These are phyloP conservation scores for Fusarium hainanense DNA, from an alignment of 2,329 filamentous ascomycete genomes.

Conservation along the genomic window DNA sequence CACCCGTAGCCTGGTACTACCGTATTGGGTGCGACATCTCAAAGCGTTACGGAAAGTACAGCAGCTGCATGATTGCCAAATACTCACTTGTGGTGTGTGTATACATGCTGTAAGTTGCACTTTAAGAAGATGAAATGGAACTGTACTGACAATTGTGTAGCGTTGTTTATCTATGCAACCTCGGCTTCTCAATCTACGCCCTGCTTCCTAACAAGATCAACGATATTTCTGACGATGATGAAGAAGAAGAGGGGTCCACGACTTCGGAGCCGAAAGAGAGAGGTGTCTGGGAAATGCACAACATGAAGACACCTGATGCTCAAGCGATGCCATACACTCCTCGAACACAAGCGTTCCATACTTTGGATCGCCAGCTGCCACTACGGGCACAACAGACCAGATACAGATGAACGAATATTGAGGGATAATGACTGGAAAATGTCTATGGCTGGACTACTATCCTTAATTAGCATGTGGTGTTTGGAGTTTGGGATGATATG, in stretches of 20 bases:
- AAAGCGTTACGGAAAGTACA: conserved; percentile 61
- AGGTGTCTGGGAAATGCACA: conserved; percentile 68
- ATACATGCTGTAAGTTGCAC: conserved; percentile 72
- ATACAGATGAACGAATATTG: conserved; percentile 16
- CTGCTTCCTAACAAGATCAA: conserved; percentile 67
- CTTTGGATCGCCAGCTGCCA: conserved; percentile 68
- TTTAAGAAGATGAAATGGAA: neutral
- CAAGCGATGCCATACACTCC: conserved; percentile 67
- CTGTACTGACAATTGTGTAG: conserved; percentile 51
- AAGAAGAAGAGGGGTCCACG: conserved; percentile 54
- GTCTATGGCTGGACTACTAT: conserved; percentile 10
- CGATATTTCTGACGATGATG: conserved; percentile 57
- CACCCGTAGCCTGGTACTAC: conserved; percentile 79
- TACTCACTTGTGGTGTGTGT: conserved; percentile 72
- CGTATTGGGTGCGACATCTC: conserved; percentile 74
- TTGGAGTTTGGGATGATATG: conserved; percentile 37
- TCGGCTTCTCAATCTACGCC: conserved; percentile 69
- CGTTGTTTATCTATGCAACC: conserved; percentile 68
- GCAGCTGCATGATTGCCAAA: conserved; percentile 76
- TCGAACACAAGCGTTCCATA: conserved; percentile 74
- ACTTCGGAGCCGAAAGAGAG: conserved; percentile 54
- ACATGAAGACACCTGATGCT: conserved; percentile 54
- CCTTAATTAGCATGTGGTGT: conserved; percentile 36
- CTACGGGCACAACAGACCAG: conserved; percentile 54
- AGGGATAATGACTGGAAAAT: neutral